Evolutionary conservation across 2,329 filamentous ascomycete species (phyloP).

Genomic region (Coniochaeta sp.): DNA sequence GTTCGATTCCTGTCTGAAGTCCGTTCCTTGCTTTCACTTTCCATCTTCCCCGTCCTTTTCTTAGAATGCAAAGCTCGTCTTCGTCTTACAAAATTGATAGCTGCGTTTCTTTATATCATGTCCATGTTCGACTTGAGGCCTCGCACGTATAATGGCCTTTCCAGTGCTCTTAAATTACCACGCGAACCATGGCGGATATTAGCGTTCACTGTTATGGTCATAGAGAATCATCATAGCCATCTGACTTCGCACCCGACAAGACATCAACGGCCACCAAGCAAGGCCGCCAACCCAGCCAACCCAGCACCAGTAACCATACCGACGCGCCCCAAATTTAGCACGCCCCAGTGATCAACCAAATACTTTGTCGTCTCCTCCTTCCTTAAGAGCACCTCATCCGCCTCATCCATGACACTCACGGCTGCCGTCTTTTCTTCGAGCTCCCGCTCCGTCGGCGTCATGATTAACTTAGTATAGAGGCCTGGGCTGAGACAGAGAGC

Average conservation of each 20-base stretch:
- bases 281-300: conserved; percentile 20
- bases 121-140: too few species aligned
- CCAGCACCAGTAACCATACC: conserved; percentile 13
- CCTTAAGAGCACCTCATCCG: conserved; percentile 24
- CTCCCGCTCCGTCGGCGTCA: conserved; percentile 39
- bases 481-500: conserved; percentile 34
- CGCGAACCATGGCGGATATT: too few species aligned
- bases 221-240: background rate
- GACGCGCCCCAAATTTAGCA: conserved; percentile 35
- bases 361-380: conserved; percentile 33
- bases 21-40: too few species aligned
- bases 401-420: conserved; percentile 17
- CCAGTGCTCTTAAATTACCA: too few species aligned
- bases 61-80: too few species aligned
- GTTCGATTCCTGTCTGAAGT: too few species aligned
- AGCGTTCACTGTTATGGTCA: too few species aligned
- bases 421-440: conserved; percentile 33
- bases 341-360: conserved; percentile 48
- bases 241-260: background rate
- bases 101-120: too few species aligned
- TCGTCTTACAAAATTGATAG: too few species aligned
- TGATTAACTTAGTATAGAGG: conserved; percentile 43
- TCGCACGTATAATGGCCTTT: too few species aligned
- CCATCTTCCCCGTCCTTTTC: too few species aligned
- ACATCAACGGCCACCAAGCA: conserved; percentile 5